phyloP scores from a whole-genome alignment of 192 early-diverging fungal genomes.

The Backusella australiensis region DNA sequence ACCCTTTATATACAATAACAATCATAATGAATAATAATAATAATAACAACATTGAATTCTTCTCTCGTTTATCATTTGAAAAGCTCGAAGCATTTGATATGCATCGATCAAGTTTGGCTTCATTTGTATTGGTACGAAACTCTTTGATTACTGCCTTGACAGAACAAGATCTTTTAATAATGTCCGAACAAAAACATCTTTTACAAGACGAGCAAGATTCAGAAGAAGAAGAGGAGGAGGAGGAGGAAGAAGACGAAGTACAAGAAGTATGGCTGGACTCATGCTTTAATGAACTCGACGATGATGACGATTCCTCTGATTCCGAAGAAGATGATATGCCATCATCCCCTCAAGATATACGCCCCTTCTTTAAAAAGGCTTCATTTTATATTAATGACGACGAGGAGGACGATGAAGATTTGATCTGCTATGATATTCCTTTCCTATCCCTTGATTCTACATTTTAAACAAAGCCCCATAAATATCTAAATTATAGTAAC shows the following conservation, averaged over 20 bases:
- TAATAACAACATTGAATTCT: background rate
- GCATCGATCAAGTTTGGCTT: background rate
- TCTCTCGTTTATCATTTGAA: constrained; percentile 7
- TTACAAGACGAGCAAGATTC: background rate
- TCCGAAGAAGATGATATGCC: constrained; percentile 15
- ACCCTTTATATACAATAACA: background rate
- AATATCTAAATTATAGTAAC: background rate
- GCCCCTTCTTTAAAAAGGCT: background rate
- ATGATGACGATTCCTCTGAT: constrained; percentile 2
- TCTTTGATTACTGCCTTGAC: background rate
- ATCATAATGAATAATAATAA: background rate
- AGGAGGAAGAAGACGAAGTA: background rate
- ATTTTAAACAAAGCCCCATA: background rate
- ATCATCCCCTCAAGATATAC: background rate
- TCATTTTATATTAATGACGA: constrained; percentile 12
- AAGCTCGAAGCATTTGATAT: constrained; percentile 13
- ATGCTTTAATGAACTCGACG: constrained; percentile 6
- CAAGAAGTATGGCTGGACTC: constrained; percentile 17
- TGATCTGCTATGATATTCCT: constrained; percentile 16
- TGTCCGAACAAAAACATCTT: background rate
- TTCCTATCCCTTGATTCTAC: constrained; percentile 6
- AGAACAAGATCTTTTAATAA: background rate
- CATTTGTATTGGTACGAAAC: constrained; percentile 7
- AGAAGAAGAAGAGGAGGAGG: background rate
- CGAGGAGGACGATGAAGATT: constrained; percentile 12